Conservation (phyloP, 2,329 filamentous ascomycete species). For the Colletotrichum higginsianum region DNA sequence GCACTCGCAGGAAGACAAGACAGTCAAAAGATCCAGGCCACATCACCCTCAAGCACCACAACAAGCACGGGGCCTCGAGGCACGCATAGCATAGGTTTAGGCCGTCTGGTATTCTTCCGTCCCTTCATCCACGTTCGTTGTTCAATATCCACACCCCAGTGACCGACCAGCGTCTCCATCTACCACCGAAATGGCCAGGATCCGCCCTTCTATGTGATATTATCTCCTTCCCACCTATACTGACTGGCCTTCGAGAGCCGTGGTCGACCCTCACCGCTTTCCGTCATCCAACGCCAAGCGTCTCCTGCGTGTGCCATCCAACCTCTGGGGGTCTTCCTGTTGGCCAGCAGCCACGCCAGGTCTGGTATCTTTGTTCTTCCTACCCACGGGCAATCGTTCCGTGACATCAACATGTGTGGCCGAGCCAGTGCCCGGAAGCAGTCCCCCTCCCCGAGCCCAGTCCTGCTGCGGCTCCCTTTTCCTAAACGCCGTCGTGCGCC, state of each 20-base stretch:
- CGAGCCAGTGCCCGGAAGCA: conserved; percentile 24
- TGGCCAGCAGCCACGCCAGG: conserved; percentile 13
- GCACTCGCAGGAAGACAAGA: neutral
- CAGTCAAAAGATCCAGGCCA: neutral
- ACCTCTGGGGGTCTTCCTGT: conserved; percentile 7
- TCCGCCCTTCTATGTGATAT: neutral
- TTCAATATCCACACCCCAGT: neutral
- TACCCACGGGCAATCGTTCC: neutral
- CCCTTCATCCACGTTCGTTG: conserved; percentile 11
- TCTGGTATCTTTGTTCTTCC: conserved; percentile 27
- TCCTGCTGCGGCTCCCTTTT: conserved; percentile 29
- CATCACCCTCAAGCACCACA: neutral
- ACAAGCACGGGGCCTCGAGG: neutral
- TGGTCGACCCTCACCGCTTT: neutral
- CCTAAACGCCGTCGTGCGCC: conserved; percentile 29
- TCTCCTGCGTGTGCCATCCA: conserved; percentile 20
- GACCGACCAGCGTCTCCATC: neutral
- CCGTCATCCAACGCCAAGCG: conserved; percentile 17
- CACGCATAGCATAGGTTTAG: neutral
- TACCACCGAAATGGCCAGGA: neutral
- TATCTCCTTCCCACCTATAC: neutral
- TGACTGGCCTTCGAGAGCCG: neutral
- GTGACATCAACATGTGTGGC: conserved; percentile 22
- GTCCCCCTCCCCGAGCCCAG: conserved; percentile 29
- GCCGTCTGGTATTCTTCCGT: conserved; percentile 32